Percentiles rank a stretch among this genome's conserved stretches.
phyloP scores from a whole-genome alignment of 1,284 basidiomycete genomes.

The Mycena citricolor region DNA sequence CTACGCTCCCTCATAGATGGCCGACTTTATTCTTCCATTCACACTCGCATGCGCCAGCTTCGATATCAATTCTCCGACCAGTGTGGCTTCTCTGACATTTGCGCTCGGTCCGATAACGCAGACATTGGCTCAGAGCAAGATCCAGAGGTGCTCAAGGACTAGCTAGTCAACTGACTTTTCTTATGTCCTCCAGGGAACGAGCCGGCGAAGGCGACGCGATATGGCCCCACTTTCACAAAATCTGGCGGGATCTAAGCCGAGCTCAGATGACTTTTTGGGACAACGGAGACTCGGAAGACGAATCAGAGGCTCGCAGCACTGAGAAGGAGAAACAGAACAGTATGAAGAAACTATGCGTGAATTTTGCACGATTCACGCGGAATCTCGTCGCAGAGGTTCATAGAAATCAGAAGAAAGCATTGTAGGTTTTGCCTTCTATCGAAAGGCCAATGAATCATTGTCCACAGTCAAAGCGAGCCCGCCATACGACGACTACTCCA shows the following conservation, averaged over 20 bases:
- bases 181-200: slow-evolving; percentile 35
- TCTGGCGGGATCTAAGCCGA: slow-evolving; percentile 52
- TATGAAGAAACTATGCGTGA: slow-evolving; percentile 41
- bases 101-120: slow-evolving; percentile 46
- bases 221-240: slow-evolving; percentile 51
- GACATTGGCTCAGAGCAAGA: slow-evolving; percentile 44
- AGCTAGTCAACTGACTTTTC: slow-evolving; percentile 1
- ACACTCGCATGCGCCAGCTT: slow-evolving; percentile 38
- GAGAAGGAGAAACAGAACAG: slow-evolving; percentile 31
- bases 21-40: slow-evolving; percentile 34
- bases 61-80: slow-evolving; percentile 34
- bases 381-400: slow-evolving; percentile 72
- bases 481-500: slow-evolving; percentile 59
- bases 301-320: slow-evolving; percentile 29
- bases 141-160: slow-evolving; percentile 40
- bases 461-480: slow-evolving; percentile 59
- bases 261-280: slow-evolving; percentile 48
- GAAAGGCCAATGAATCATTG: slow-evolving; percentile 13
- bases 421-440: slow-evolving; percentile 46
- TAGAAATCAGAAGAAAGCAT: slow-evolving; percentile 62
- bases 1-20: slow-evolving; percentile 20
- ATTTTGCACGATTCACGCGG: slow-evolving; percentile 70
- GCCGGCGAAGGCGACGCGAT: slow-evolving; percentile 49
- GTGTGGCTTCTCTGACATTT: slow-evolving; percentile 31
- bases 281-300: slow-evolving; percentile 44